Conservation (phyloP, 163 green algal genomes). For the Scenedesmus sp. region DNA sequence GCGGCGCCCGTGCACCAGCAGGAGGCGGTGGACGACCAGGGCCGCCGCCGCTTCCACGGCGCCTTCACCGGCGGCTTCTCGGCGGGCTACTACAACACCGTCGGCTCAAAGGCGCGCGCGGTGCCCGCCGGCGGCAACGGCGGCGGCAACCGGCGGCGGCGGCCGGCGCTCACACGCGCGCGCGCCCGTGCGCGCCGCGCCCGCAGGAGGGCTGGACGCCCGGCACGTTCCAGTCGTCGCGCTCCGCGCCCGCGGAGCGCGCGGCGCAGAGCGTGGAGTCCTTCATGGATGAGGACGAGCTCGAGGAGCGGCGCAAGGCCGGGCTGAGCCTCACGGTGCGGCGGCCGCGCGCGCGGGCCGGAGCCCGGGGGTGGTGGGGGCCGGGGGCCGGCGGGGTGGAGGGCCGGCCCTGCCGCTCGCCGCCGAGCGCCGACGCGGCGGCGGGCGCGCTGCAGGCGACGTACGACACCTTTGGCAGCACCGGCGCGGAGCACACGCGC, state of each 20-base stretch:
- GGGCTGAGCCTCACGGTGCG: conserved; percentile 56
- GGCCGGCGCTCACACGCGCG: too few relatives aligned
- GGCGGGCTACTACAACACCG: conserved; percentile 95
- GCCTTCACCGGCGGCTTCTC: conserved; percentile 97
- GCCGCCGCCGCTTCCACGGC: conserved; percentile 89
- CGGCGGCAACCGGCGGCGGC: too few relatives aligned
- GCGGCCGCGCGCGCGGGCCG: neutral
- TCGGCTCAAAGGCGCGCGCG: conserved; percentile 76
- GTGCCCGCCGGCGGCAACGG: neutral
- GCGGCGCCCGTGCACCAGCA: conserved; percentile 55
- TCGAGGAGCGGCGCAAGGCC: conserved; percentile 67
- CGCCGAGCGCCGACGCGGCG: too few relatives aligned
- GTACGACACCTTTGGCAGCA: conserved; percentile 93
- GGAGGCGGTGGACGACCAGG: conserved; percentile 84
- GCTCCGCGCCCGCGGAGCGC: conserved; percentile 44
- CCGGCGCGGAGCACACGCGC: conserved; percentile 61
- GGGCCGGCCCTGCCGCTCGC: too few relatives aligned
- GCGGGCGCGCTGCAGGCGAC: too few relatives aligned
- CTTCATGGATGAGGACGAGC: conserved; percentile 96
- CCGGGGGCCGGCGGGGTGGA: too few relatives aligned
- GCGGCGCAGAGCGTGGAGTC: conserved; percentile 78
- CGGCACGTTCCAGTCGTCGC: conserved; percentile 65
- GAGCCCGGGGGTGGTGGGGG: too few relatives aligned
- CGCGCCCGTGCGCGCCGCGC: too few relatives aligned
- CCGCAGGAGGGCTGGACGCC: conserved; percentile 74